A percentile compares a stretch with the other conserved stretches of the same genome.
phyloP scores from a whole-genome alignment of 768 basidiomycete genomes.

The Boletus eberwhitei region DNA sequence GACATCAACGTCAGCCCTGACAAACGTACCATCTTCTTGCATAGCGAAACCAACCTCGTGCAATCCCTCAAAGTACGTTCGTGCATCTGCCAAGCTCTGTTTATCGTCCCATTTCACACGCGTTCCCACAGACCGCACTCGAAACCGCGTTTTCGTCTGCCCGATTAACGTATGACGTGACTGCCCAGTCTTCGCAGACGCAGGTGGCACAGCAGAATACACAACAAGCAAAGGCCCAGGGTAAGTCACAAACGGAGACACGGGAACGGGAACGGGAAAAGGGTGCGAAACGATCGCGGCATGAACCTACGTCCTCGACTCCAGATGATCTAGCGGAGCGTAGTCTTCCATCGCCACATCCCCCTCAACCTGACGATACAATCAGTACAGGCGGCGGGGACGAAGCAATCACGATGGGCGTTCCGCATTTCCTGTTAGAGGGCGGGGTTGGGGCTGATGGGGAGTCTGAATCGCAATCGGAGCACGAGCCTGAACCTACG shows the following conservation, averaged over 20 bases:
- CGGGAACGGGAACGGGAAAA: neutral
- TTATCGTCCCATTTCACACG: neutral
- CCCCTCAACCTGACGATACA: neutral
- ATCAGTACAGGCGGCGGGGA: neutral
- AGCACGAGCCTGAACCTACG: conserved; percentile 17
- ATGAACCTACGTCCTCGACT: neutral
- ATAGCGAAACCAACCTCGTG: conserved; percentile 80
- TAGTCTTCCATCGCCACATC: neutral
- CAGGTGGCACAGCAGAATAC: conserved; percentile 4
- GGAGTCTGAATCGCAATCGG: conserved; percentile 2
- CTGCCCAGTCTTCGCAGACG: conserved; percentile 19
- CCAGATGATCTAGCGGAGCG: neutral
- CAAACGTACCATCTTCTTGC: conserved; percentile 91
- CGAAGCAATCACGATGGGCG: conserved; percentile 5
- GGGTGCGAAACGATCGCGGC: conserved; percentile 3
- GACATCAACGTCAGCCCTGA: conserved; percentile 97
- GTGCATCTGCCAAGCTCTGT: too few relatives aligned
- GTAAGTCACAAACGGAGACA: neutral
- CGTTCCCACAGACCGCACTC: conserved; percentile 49
- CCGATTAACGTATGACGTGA: conserved; percentile 70
- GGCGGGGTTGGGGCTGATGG: neutral
- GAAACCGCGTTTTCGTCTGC: conserved; percentile 65
- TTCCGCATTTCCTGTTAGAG: conserved; percentile 8
- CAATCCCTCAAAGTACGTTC: conserved; percentile 66
- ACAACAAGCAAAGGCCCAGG: conserved; percentile 3